Base-by-base conservation (phyloP, 2,329 filamentous ascomycete species). In the Niveomyces coronatus region DNA sequence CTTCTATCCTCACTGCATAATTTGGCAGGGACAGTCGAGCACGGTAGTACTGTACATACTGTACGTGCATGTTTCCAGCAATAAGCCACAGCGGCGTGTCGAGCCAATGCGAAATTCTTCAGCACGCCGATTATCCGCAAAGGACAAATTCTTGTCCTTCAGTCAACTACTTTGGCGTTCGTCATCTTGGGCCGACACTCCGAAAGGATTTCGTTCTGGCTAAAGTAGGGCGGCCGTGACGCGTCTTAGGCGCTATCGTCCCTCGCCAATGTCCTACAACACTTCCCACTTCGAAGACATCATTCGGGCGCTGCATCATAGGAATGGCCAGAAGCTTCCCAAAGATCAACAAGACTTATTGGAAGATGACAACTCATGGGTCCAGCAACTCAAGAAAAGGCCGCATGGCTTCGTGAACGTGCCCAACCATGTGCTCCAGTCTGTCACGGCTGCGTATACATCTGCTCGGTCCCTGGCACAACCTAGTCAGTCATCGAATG, bases 301-400 rank as follows among this genome's bases (percentile, higher is more conserved):
- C 18, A 26, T 39, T 24, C 44, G 48, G 23, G 43, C 54, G 24
- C 44, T 60, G 29, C 31, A 46, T 31, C 53, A 49, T 9, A 52
- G 51, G 6, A 53, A 44, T 10, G 44, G 56, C 15, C 42, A 54
- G 14, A 53, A 39, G 17, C 53, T 68, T 6, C 60, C 63, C 1
- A 53, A 49, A 13, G 56, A 64, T 28, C 67, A 70, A 44, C 51
- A 51, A 18, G 37, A 38, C 4, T 47, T 68, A 2, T 49, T 69
- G 1, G 53, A 59, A 2, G 40, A 46, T 1, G 35, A 50, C 4
- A 50, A 56, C 36, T 54, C 64, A 2, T 68, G 65, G 65, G 53
- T 53, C 4, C 45, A 52, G 4, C 45, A 51, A 26, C 34, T 51
- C 5, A 51, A 46, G 30, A 46, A 47, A 11, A 43, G 41, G 8